Conservation (phyloP, 306 rosid genomes). For the Boehmeria nivea region DNA sequence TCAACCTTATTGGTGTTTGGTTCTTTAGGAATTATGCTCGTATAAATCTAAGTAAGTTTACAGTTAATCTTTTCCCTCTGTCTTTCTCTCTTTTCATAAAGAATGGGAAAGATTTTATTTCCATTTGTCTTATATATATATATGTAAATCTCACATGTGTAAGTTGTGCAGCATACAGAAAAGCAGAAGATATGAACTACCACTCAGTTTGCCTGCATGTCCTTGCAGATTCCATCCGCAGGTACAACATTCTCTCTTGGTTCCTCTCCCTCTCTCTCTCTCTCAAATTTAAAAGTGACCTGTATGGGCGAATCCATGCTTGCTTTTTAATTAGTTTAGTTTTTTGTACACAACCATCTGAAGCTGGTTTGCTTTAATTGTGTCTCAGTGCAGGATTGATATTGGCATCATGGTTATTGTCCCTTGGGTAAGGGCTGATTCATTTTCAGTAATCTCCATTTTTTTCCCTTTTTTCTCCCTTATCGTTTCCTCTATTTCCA, state of each 20-base stretch:
- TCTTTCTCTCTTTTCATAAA: constrained; percentile 22
- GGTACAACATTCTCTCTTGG: too few relatives aligned
- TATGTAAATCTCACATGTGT: not conserved
- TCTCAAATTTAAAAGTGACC: not conserved
- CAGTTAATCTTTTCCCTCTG: not conserved
- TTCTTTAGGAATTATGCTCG: constrained; percentile 98
- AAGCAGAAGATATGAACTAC: constrained; percentile 95
- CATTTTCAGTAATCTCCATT: not conserved
- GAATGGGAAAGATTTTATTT: too few relatives aligned
- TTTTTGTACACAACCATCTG: constrained; percentile 30
- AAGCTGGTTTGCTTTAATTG: constrained; percentile 35
- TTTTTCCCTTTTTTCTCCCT: not conserved
- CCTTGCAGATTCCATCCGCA: constrained; percentile 96
- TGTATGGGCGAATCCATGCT: constrained; percentile 8
- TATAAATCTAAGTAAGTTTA: constrained; percentile 72
- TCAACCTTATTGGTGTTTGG: constrained; percentile 98
- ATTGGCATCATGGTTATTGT: constrained; percentile 94
- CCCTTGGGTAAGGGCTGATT: constrained; percentile 64
- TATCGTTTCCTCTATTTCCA: constrained; percentile 25
- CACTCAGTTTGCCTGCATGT: constrained; percentile 91
- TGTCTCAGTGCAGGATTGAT: constrained; percentile 95
- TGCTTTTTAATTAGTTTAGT: constrained; percentile 8
- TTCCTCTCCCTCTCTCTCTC: not conserved
- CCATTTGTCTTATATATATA: too few relatives aligned
- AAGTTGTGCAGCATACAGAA: constrained; percentile 70